phyloP scores from a whole-genome alignment of 305 asterid species.

The Solanum chacoense region DNA sequence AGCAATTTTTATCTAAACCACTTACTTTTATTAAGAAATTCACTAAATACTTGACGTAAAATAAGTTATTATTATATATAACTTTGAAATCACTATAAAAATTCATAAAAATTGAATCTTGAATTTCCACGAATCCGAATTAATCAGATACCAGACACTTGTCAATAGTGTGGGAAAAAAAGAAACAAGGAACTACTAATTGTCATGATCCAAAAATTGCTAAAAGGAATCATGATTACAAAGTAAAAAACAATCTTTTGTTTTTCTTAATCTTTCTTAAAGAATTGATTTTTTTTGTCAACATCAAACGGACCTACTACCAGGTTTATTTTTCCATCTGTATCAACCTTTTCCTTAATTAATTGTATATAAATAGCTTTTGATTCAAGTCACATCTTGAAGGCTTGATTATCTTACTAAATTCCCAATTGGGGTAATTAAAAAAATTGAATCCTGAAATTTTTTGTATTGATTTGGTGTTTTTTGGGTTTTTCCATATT shows the following conservation, averaged over 20 bases:
- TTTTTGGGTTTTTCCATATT: too few species aligned
- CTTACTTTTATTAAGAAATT: neutral
- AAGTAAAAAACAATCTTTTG: neutral
- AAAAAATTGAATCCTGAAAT: neutral
- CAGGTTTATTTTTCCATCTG: neutral
- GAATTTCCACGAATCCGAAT: rapidly evolving
- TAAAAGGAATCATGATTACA: neutral
- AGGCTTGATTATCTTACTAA: neutral
- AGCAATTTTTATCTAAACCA: neutral
- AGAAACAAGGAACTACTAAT: neutral
- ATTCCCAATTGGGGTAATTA: neutral
- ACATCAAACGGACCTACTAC: neutral
- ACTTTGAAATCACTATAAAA: neutral
- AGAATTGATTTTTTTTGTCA: neutral
- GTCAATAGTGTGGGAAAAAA: neutral
- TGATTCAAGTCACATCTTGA: neutral
- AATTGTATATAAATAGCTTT: neutral
- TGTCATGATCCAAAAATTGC: neutral
- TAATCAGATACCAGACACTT: neutral
- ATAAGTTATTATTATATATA: neutral
- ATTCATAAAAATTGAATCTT: neutral
- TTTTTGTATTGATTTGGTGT: neutral
- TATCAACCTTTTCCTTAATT: neutral
- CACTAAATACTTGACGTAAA: neutral
- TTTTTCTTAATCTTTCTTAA: neutral